Evolutionary conservation across 2,329 filamentous ascomycete species (phyloP).

Genomic region (Talaromyces sp.): DNA sequence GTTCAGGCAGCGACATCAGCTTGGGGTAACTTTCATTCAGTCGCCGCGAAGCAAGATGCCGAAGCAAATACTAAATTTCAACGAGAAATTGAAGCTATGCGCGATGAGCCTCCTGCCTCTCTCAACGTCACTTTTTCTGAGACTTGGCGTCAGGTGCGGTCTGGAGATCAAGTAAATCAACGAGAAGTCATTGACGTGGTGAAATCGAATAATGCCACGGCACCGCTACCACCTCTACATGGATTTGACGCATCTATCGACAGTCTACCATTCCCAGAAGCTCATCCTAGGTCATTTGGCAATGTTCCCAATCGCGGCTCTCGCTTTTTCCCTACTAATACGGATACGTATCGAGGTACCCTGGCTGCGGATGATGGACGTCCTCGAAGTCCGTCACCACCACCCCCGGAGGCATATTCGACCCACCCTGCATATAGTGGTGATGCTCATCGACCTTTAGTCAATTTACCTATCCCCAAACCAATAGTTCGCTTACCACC

Average conservation of each 20-base stretch:
- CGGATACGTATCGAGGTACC: conserved; percentile 35
- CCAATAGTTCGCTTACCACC: conserved; percentile 81
- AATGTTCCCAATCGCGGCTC: conserved; percentile 43
- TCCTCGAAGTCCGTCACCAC: conserved; percentile 46
- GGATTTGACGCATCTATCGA: conserved; percentile 37
- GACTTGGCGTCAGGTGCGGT: conserved; percentile 46
- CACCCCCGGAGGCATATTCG: conserved; percentile 56
- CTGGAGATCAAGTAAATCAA: conserved; percentile 39
- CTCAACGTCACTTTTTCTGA: conserved; percentile 40
- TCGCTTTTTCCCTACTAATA: conserved; percentile 46
- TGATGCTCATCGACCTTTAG: conserved; percentile 49
- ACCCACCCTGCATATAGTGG: conserved; percentile 56
- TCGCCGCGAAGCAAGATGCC: conserved; percentile 39
- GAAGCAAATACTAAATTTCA: conserved; percentile 41
- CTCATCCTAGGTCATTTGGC: conserved; percentile 31
- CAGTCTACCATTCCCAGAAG: conserved; percentile 35
- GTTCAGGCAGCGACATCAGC: conserved; percentile 30
- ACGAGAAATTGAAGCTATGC: conserved; percentile 37
- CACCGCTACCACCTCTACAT: conserved; percentile 30
- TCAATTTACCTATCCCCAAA: conserved; percentile 58
- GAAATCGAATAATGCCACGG: conserved; percentile 29
- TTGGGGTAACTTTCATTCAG: conserved; percentile 45
- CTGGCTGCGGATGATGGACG: conserved; percentile 30
- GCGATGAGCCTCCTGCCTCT: conserved; percentile 35
- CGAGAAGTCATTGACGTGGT: conserved; percentile 38